phyloP scores from a whole-genome alignment of 2,329 filamentous ascomycete species.

The Calonectria pseudoturangicola region DNA sequence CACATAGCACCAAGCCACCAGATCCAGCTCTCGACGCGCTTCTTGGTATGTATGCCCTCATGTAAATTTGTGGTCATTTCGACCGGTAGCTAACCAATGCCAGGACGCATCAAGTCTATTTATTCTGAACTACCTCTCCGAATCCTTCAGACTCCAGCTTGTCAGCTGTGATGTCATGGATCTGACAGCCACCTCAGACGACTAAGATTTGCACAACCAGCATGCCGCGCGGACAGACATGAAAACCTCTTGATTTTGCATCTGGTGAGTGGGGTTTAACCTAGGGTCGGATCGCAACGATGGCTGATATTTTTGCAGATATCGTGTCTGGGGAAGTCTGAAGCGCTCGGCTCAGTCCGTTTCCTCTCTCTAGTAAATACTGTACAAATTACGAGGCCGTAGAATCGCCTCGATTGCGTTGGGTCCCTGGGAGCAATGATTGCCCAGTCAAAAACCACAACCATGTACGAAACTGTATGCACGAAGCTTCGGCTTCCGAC shows the following conservation, averaged over 20 bases:
- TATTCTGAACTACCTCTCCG: too few relatives aligned
- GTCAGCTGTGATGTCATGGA: constrained; percentile 17
- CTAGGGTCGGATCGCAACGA: too few relatives aligned
- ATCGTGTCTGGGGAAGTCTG: neutral
- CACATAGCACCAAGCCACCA: neutral
- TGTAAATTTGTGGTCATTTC: neutral
- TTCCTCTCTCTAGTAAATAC: neutral
- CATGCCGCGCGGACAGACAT: neutral
- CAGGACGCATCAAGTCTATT: neutral
- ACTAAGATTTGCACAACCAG: neutral
- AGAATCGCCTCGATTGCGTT: neutral
- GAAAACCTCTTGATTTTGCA: neutral
- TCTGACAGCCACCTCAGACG: neutral
- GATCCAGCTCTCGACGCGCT: neutral
- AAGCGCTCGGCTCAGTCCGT: neutral
- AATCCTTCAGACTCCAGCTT: neutral
- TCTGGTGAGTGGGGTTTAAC: neutral
- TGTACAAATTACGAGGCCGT: neutral
- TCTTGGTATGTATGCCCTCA: neutral
- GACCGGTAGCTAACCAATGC: neutral
- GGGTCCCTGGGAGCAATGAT: neutral
- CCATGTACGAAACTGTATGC: constrained; percentile 30
- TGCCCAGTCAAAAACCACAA: neutral
- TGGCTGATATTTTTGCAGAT: neutral
- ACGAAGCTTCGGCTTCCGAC: constrained; percentile 31